Evolutionary conservation across 2,329 filamentous ascomycete species (phyloP).

Genomic region (Cladobotryum protrusum): DNA sequence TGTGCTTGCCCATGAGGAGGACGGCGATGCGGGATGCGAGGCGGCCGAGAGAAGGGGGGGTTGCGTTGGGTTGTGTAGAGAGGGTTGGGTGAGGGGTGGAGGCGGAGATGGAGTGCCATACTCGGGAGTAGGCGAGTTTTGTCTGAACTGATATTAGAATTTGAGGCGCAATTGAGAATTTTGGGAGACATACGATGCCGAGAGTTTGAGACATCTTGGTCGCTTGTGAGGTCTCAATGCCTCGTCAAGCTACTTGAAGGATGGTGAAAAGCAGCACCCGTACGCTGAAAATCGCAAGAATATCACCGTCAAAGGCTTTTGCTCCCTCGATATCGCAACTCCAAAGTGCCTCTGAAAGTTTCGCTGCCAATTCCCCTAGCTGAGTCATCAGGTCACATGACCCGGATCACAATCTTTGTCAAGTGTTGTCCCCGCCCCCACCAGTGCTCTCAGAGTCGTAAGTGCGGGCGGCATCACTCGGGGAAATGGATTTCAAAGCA

Average conservation of each 20-base stretch:
- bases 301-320: no score
- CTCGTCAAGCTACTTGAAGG: slow-evolving; percentile 7
- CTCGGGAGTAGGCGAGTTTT: slow-evolving; percentile 88
- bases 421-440: no score
- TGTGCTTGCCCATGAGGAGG: slow-evolving; percentile 96
- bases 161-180: slow-evolving; percentile 1
- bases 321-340: no score
- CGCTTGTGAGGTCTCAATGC: slow-evolving; percentile 16
- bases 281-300: no score
- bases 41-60: slow-evolving; percentile 77
- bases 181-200: slow-evolving; percentile 53
- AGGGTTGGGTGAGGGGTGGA: slow-evolving; percentile 58
- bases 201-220: slow-evolving; percentile 70
- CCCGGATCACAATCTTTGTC: no score
- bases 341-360: no score
- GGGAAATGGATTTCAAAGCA: slow-evolving; percentile 12
- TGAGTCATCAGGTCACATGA: no score
- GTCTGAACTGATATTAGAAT: slow-evolving; percentile 53
- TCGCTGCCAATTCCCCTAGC: no score
- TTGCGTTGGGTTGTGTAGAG: slow-evolving; percentile 50
- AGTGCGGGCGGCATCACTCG: no score
- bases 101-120: slow-evolving; percentile 84
- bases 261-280: no score
- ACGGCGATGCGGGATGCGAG: slow-evolving; percentile 82
- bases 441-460: no score